Evolutionary conservation across 2,329 filamentous ascomycete genomes (phyloP).

Genomic region (Fusarium lyarnte): DNA sequence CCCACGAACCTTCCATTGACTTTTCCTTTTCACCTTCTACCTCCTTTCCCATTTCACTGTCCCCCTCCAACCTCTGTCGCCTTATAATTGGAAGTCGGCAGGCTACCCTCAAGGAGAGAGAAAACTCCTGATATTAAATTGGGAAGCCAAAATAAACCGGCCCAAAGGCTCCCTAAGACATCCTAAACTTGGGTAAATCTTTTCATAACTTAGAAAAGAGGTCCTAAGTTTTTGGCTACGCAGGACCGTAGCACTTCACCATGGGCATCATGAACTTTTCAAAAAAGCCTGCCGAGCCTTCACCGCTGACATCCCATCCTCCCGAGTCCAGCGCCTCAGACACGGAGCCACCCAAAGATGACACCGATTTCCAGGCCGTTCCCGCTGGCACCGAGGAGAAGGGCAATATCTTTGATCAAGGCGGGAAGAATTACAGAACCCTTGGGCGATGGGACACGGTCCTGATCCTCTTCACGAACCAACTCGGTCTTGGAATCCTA

Average conservation of each 20-base stretch:
- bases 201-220: no score
- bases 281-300: conserved; percentile 8
- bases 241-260: background rate
- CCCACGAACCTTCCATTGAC: background rate
- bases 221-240: background rate
- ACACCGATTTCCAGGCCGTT: conserved; percentile 27
- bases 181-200: no score
- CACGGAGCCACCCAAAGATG: conserved; percentile 21
- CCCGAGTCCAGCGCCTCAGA: conserved; percentile 26
- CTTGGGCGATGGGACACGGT: conserved; percentile 40
- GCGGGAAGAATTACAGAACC: conserved; percentile 41
- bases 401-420: conserved; percentile 40
- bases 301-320: background rate
- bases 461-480: conserved; percentile 43
- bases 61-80: no score
- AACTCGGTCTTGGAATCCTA: conserved; percentile 56
- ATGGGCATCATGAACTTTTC: conserved; percentile 33
- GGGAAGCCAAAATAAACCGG: no score
- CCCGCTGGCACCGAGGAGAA: conserved; percentile 27
- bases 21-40: conserved; percentile 5
- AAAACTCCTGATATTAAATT: no score
- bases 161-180: no score
- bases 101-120: no score
- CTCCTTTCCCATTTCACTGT: background rate
- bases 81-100: no score